These are phyloP conservation scores for Allium fistulosum DNA, from an alignment of 106 monocot genomes.

Conservation along the genomic window DNA sequence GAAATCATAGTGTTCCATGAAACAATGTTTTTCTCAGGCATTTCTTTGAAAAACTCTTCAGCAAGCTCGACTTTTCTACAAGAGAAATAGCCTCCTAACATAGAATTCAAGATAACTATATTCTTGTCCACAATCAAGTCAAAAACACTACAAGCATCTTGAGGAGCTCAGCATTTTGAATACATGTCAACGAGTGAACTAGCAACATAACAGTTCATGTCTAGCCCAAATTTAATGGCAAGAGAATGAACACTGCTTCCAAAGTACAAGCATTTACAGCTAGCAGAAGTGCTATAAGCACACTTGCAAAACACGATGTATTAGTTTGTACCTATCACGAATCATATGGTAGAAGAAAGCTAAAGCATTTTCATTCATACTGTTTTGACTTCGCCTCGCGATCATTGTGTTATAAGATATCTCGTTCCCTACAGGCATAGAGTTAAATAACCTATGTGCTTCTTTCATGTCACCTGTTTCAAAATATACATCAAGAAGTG, in stretches of 20 bases:
- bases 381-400: conserved; percentile 41
- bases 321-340: conserved; percentile 33
- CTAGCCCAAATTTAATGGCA: conserved; percentile 29
- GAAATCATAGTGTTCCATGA: conserved; percentile 65
- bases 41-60: conserved; percentile 29
- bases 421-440: conserved; percentile 50
- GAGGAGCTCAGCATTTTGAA: conserved; percentile 28
- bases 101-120: conserved; percentile 55
- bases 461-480: conserved; percentile 31
- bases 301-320: conserved; percentile 33
- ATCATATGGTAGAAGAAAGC: conserved; percentile 36
- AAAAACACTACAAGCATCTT: conserved; percentile 31
- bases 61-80: conserved; percentile 24
- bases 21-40: conserved; percentile 24
- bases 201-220: conserved; percentile 21
- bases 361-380: conserved; percentile 23
- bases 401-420: conserved; percentile 57
- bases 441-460: conserved; percentile 34
- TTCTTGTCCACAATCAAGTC: conserved; percentile 31
- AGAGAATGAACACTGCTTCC: conserved; percentile 36
- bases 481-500: conserved; percentile 34
- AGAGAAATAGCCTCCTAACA: conserved; percentile 42
- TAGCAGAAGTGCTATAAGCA: conserved; percentile 33
- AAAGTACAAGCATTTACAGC: conserved; percentile 12
- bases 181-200: conserved; percentile 62